Percentiles rank a stretch among this genome's conserved stretches.
phyloP scores from a whole-genome alignment of 352 stramenopile species.

The Albugo candida region DNA sequence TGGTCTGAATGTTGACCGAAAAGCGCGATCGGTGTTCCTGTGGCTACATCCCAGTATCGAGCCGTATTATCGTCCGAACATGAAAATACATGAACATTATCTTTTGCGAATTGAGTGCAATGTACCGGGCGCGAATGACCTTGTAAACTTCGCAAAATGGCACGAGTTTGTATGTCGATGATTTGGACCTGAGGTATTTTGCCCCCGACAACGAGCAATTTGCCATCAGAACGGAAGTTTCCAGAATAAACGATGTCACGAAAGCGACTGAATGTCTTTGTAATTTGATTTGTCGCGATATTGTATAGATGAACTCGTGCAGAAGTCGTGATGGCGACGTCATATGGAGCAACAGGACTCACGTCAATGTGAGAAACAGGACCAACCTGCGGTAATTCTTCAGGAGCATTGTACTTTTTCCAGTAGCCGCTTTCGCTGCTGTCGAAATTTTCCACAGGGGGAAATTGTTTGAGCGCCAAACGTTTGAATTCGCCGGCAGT shows the following conservation, averaged over 20 bases:
- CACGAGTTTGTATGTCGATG: conserved; percentile 64
- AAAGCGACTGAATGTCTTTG: conserved; percentile 80
- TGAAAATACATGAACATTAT: conserved; percentile 77
- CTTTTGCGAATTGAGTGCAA: conserved; percentile 54
- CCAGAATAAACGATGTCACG: conserved; percentile 73
- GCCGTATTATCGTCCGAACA: conserved; percentile 82
- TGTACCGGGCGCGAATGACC: conserved; percentile 64
- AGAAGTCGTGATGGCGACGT: conserved; percentile 74
- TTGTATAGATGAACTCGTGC: conserved; percentile 76
- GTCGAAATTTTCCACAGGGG: conserved; percentile 47
- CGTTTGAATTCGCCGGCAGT: conserved; percentile 69
- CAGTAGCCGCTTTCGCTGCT: conserved; percentile 71
- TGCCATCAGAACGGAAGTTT: conserved; percentile 73
- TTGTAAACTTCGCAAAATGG: conserved; percentile 74
- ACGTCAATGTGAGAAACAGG: conserved; percentile 74
- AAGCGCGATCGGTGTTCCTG: conserved; percentile 49
- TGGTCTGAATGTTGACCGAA: conserved; percentile 79
- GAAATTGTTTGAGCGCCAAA: conserved; percentile 77
- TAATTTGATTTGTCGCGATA: conserved; percentile 60
- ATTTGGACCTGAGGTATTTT: conserved; percentile 62
- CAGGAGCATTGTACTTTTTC: conserved; percentile 72
- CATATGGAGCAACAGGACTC: conserved; percentile 46
- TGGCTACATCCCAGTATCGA: conserved; percentile 76
- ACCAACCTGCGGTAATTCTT: conserved; percentile 71
- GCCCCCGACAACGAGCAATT: conserved; percentile 69